These are phyloP conservation scores for Tulasnella sp. DNA, from an alignment of 768 basidiomycete genomes.

Conservation along the genomic window DNA sequence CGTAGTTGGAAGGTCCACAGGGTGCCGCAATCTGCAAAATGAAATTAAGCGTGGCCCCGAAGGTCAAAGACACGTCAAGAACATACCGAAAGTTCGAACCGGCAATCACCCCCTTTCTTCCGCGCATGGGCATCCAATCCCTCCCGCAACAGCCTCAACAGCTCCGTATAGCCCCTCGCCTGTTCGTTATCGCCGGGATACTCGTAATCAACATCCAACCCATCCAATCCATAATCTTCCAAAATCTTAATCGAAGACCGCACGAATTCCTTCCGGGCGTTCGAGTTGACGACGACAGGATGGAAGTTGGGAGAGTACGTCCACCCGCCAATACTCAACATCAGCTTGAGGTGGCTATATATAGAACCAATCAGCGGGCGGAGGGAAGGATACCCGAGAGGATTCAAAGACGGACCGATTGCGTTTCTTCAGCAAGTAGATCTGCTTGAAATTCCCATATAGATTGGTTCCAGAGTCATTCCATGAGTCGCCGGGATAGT, in stretches of 20 bases:
- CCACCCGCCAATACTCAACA: conserved; percentile 91
- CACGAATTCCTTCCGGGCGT: conserved; percentile 65
- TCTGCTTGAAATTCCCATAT: conserved; percentile 89
- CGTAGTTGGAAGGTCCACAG: conserved; percentile 77
- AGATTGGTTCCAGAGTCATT: conserved; percentile 81
- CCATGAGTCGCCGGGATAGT: conserved; percentile 93
- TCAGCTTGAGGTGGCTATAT: conserved; percentile 29
- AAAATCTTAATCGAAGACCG: conserved; percentile 61
- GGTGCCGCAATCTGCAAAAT: conserved; percentile 70
- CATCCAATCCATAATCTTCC: conserved; percentile 86
- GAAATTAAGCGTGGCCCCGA: background rate
- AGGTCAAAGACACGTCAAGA: background rate
- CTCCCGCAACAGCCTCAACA: conserved; percentile 60
- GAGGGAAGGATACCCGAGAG: background rate
- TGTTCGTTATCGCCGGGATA: conserved; percentile 72
- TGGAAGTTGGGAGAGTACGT: conserved; percentile 83
- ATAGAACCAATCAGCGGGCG: background rate
- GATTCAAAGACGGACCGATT: conserved; percentile 37
- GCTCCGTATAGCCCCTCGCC: conserved; percentile 70
- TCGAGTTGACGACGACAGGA: conserved; percentile 55
- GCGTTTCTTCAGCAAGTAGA: conserved; percentile 80
- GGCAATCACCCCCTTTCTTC: conserved; percentile 48
- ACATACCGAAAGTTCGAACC: conserved; percentile 63
- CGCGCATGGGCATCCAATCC: conserved; percentile 64
- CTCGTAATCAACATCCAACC: conserved; percentile 86